Evolutionary conservation across 805 yeast genomes (phyloP).

Genomic region (Candida montana): DNA sequence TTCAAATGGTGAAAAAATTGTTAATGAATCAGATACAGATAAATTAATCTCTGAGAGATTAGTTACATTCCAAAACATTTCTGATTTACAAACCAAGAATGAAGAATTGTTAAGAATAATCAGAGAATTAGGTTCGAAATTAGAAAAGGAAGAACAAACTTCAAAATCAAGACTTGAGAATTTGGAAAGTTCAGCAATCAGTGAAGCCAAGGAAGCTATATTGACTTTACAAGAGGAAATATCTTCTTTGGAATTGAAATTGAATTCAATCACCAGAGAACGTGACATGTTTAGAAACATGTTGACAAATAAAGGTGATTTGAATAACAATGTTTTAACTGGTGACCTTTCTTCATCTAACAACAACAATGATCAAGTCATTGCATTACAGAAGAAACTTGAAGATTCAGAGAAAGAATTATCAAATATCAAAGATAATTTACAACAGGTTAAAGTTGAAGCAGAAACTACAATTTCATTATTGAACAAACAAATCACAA

Average conservation of each 20-base stretch:
- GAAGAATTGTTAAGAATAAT: constrained; percentile 64
- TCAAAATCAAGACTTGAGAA: constrained; percentile 31
- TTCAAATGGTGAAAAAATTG: constrained; percentile 26
- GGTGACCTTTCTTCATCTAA: constrained; percentile 11
- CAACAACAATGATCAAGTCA: constrained; percentile 5
- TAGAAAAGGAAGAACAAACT: constrained; percentile 56
- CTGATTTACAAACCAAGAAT: constrained; percentile 70
- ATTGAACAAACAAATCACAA: constrained; percentile 43
- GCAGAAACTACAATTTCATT: constrained; percentile 41
- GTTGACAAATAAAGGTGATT: constrained; percentile 19
- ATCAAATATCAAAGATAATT: constrained; percentile 12
- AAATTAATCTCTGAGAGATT: constrained; percentile 65
- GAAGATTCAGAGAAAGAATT: constrained; percentile 16
- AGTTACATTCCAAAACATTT: constrained; percentile 58
- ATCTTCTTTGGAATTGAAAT: constrained; percentile 42
- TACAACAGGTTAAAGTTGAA: constrained; percentile 28
- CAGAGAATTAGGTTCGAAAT: constrained; percentile 63
- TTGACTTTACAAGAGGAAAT: constrained; percentile 56
- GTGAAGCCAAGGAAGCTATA: constrained; percentile 68
- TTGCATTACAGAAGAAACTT: constrained; percentile 12
- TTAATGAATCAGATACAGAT: constrained; percentile 61
- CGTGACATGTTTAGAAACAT: constrained; percentile 57
- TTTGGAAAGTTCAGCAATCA: constrained; percentile 43
- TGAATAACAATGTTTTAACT: constrained; percentile 14
- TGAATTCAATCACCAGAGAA: constrained; percentile 54